These are phyloP conservation scores for Alternaria angustiovoidea DNA, from an alignment of 2,329 filamentous ascomycete species.

Conservation along the genomic window DNA sequence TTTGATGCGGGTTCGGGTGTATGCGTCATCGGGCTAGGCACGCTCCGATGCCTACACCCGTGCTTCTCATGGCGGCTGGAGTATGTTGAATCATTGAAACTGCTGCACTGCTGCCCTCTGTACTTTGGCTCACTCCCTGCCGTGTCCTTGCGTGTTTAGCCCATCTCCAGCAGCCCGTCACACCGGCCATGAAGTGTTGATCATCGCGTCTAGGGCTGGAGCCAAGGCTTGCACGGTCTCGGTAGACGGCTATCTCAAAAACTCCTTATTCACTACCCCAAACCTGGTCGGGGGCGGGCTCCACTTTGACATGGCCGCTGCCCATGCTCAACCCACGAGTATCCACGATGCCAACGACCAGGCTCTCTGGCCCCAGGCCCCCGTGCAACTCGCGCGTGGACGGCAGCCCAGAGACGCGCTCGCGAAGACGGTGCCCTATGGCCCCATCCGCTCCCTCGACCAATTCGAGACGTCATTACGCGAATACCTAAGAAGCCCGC, in stretches of 20 bases:
- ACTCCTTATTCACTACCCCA: conserved; percentile 15
- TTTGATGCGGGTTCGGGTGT: conserved; percentile 1
- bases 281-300: conserved; percentile 22
- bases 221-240: conserved; percentile 17
- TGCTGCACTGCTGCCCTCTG: not conserved
- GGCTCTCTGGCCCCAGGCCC: conserved; percentile 29
- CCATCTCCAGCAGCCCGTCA: not conserved
- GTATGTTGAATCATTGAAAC: not conserved
- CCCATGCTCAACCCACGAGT: conserved; percentile 23
- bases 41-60: conserved; percentile 4
- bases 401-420: conserved; percentile 49
- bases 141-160: not conserved
- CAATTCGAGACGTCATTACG: conserved; percentile 49
- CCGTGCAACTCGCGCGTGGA: conserved; percentile 44
- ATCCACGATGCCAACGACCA: conserved; percentile 21
- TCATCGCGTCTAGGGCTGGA: conserved; percentile 2
- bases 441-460: conserved; percentile 41
- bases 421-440: conserved; percentile 43
- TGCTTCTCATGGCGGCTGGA: conserved; percentile 2
- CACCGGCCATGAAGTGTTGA: conserved; percentile 10
- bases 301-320: conserved; percentile 34
- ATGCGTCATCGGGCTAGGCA: conserved; percentile 6
- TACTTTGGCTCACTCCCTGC: not conserved
- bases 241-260: conserved; percentile 14
- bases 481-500: conserved; percentile 45